Conservation (phyloP, 2,329 filamentous ascomycete genomes). For the Fusarium sp. region DNA sequence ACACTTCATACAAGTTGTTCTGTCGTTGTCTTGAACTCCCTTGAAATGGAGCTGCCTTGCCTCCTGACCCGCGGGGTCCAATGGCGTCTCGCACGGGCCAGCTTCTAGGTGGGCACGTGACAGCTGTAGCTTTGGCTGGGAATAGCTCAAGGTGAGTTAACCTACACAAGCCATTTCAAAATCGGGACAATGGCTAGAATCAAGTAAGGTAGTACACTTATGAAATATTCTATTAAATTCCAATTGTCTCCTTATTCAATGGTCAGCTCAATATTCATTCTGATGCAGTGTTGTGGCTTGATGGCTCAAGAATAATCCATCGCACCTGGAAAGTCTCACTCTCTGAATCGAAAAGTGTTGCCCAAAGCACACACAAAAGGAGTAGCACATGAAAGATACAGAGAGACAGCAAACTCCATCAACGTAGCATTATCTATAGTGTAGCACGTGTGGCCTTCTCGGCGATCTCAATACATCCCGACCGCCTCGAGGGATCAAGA, state of each 20-base stretch:
- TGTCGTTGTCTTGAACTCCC: conserved; percentile 28
- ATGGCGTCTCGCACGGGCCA: conserved; percentile 37
- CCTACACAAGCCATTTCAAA: neutral
- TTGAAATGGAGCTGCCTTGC: conserved; percentile 22
- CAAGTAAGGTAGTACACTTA: neutral
- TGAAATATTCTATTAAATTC: neutral
- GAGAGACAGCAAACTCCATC: neutral
- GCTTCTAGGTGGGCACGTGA: conserved; percentile 25
- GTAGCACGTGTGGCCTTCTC: neutral
- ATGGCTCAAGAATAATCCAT: neutral
- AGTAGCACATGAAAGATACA: neutral
- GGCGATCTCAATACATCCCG: neutral
- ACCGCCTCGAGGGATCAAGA: neutral
- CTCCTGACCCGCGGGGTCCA: conserved; percentile 43
- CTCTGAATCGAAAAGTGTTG: neutral
- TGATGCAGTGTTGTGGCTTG: neutral
- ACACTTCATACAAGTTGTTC: conserved; percentile 26
- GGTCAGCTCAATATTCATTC: neutral
- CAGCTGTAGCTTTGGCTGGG: neutral
- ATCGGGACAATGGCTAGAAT: neutral
- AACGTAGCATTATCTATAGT: neutral
- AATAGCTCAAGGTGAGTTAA: neutral
- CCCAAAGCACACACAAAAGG: neutral
- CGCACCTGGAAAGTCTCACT: neutral
- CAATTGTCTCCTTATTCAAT: neutral